Conservation (phyloP, 257 asterid genomes). For the Linderniella brevidens region DNA sequence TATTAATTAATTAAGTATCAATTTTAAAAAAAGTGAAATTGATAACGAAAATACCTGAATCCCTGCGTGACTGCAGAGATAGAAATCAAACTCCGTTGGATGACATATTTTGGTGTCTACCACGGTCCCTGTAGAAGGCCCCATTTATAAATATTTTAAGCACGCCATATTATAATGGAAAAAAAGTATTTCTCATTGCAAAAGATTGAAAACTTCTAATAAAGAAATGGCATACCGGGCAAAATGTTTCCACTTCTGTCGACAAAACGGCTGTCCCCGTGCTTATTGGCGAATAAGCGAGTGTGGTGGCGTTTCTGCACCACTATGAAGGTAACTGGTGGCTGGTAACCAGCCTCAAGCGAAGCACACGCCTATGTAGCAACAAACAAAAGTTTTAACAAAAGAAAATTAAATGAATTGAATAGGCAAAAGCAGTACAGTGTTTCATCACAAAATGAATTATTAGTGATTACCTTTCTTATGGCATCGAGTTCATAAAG, state of each 20-base stretch:
- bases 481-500: constrained; percentile 92
- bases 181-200: no score
- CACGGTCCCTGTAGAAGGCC: constrained; percentile 55
- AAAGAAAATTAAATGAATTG: neutral
- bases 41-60: constrained; percentile 37
- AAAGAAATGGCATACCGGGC: constrained; percentile 35
- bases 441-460: neutral
- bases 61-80: constrained; percentile 97
- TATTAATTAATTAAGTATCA: neutral
- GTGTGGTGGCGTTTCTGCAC: constrained; percentile 97
- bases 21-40: neutral
- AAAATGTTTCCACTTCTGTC: constrained; percentile 83
- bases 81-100: constrained; percentile 91
- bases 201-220: neutral
- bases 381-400: constrained; percentile 3
- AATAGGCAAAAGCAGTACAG: neutral
- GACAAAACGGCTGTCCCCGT: constrained; percentile 37
- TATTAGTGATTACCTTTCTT: constrained; percentile 58
- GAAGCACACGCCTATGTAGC: constrained; percentile 77
- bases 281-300: constrained; percentile 71
- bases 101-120: constrained; percentile 91
- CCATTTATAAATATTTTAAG: neutral
- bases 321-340: constrained; percentile 89
- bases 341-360: constrained; percentile 83
- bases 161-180: neutral